Evolutionary conservation across 1,284 basidiomycete genomes (phyloP), one percentile per base, ranked within the genome.

Genomic region (Puccinia sorghi): DNA sequence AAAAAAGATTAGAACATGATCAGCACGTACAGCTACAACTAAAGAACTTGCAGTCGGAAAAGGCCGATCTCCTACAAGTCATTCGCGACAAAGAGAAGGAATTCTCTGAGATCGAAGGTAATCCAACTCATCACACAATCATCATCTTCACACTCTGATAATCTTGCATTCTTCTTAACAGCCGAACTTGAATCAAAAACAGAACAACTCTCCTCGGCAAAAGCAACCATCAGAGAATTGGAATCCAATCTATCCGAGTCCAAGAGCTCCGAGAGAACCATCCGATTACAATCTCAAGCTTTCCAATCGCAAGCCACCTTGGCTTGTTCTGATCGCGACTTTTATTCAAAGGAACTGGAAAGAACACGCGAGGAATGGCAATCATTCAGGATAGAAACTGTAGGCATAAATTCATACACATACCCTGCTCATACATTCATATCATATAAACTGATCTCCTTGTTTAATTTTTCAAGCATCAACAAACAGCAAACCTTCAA

Each of bases 321-420:
- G 25, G 52, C 64, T 22, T 22, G 54, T 39, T 52, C 75, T 6
- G 75, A 77, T 77, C 66, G 64, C n/a, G 66, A 77, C 41, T 77
- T 77, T 50, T 77, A 77, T 27, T 50, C 46, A 20, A 70, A 77
- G 32, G 75, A 77, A 41, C 56, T 77, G 17, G 64, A 69, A n/a
- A 41, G 63, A 25, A 57, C 66, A 57, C 48, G 66, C 46, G 64
- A 50, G 15, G 75, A 57, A 48, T 77, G 54, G 48, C 66, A 69
- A 61, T 57, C 52, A 41, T 77, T 77, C 25, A 59, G 75, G 37
- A 59, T 56, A 43, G 64, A 77, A 39, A 77, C 50, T 32, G 75
- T 77, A 59, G 13, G 75, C 61, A n/a, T n/a, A n/a, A n/a, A n/a
- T n/a, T n/a, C n/a, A n/a, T 5, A 25, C 12, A 41, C 17, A n/a